phyloP scores from a whole-genome alignment of 2,329 filamentous ascomycete genomes.

The Peltaster fructicola region DNA sequence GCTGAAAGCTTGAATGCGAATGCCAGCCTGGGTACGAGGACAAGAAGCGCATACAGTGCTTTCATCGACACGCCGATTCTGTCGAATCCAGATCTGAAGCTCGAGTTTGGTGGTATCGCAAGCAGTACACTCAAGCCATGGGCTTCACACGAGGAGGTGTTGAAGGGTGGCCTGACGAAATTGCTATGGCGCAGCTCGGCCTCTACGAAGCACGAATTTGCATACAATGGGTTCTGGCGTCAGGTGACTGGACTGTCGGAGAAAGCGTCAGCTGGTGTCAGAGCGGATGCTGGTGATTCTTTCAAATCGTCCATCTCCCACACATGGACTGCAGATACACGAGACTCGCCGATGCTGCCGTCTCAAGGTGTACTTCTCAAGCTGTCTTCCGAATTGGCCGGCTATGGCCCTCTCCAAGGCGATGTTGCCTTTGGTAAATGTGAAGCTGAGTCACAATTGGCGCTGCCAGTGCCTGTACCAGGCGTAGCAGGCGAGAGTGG shows the following conservation, averaged over 20 bases:
- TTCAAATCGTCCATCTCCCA: conserved; percentile 79
- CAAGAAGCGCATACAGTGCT: conserved; percentile 78
- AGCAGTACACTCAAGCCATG: conserved; percentile 79
- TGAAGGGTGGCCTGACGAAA: conserved; percentile 61
- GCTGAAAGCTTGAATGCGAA: conserved; percentile 80
- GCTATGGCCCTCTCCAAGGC: conserved; percentile 63
- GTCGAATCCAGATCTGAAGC: conserved; percentile 64
- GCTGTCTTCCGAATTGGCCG: conserved; percentile 66
- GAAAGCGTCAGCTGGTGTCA: conserved; percentile 63
- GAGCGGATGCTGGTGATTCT: conserved; percentile 72
- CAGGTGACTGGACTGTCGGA: conserved; percentile 66
- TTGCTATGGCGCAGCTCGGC: conserved; percentile 51
- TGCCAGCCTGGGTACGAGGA: conserved; percentile 75
- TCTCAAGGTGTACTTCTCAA: conserved; percentile 67
- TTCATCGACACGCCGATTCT: conserved; percentile 67
- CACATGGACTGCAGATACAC: conserved; percentile 59
- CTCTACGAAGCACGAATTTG: conserved; percentile 53
- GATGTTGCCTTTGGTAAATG: conserved; percentile 90
- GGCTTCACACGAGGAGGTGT: conserved; percentile 82
- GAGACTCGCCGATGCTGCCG: conserved; percentile 74
- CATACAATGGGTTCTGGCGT: conserved; percentile 70
- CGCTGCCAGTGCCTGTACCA: conserved; percentile 55
- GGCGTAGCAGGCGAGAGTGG: conserved; percentile 53
- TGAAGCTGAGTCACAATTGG: conserved; percentile 67
- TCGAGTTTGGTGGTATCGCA: conserved; percentile 63